These are phyloP conservation scores for Trichoderma hamatum DNA, from an alignment of 2,329 filamentous ascomycete species.

Conservation along the genomic window DNA sequence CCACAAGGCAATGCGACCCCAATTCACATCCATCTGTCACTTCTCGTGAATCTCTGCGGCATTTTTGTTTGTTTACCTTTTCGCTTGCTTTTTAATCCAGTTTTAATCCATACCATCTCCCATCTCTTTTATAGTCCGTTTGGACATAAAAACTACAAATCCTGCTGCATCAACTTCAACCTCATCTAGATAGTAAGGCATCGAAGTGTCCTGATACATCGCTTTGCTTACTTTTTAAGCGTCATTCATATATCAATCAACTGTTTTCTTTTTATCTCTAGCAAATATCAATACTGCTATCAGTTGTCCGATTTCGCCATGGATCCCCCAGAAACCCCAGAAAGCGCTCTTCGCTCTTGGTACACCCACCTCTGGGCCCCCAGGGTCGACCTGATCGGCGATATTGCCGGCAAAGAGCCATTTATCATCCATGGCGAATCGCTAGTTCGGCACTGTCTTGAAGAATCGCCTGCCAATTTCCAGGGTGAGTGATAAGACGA, in stretches of 20 bases:
- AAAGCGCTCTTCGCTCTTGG: not conserved
- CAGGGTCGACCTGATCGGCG: conserved; percentile 69
- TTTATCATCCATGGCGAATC: conserved; percentile 76
- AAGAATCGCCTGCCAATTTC: conserved; percentile 66
- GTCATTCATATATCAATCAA: not conserved
- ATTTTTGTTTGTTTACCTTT: not conserved
- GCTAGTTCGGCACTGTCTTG: conserved; percentile 65
- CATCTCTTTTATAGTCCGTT: too few relatives aligned
- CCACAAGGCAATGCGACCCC: not conserved
- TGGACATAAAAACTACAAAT: too few relatives aligned
- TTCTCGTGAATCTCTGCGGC: not conserved
- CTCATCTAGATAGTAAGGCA: not conserved
- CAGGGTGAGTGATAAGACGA: conserved; percentile 40
- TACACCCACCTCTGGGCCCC: conserved; percentile 31
- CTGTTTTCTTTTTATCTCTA: not conserved
- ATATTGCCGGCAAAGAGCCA: conserved; percentile 73
- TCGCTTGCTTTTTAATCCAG: too few relatives aligned
- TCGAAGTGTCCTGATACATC: not conserved
- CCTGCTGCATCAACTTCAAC: not conserved
- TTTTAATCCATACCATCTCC: too few relatives aligned
- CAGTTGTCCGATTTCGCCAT: not conserved
- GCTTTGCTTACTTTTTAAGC: not conserved
- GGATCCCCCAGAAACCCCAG: not conserved
- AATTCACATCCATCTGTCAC: not conserved
- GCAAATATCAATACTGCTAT: not conserved